phyloP scores from a whole-genome alignment of 176 grass and related monocot species.

The Pharus latifolius region DNA sequence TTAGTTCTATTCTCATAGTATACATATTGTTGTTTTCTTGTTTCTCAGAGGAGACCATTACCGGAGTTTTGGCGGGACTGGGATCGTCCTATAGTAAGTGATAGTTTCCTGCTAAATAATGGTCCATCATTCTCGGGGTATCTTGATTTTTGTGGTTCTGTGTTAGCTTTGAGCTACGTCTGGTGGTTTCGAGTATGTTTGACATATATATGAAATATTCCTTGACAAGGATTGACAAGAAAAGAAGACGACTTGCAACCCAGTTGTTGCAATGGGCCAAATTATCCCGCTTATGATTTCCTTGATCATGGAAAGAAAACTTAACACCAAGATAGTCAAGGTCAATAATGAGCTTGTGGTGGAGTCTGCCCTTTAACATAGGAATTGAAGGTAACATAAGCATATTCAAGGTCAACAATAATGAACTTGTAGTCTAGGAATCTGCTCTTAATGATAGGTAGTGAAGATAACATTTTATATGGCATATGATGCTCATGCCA shows the following conservation, averaged over 20 bases:
- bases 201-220: neutral
- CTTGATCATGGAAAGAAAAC: neutral
- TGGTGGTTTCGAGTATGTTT: neutral
- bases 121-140: neutral
- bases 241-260: too few relatives aligned
- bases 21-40: constrained; percentile 10
- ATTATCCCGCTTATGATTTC: neutral
- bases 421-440: too few relatives aligned
- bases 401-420: too few relatives aligned
- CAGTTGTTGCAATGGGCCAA: neutral
- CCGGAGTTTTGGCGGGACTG: constrained; percentile 96
- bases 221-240: too few relatives aligned
- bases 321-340: neutral
- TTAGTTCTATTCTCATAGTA: neutral
- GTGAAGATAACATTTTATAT: too few relatives aligned
- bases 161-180: neutral
- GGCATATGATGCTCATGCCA: too few relatives aligned
- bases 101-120: neutral
- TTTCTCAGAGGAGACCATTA: constrained; percentile 68
- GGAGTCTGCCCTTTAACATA: too few relatives aligned
- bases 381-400: too few relatives aligned
- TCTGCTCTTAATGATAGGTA: too few relatives aligned
- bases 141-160: neutral
- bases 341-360: neutral
- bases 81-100: constrained; percentile 95